Conservation (phyloP, 2,329 filamentous ascomycete species). For the Pseudogymnoascus sp. region DNA sequence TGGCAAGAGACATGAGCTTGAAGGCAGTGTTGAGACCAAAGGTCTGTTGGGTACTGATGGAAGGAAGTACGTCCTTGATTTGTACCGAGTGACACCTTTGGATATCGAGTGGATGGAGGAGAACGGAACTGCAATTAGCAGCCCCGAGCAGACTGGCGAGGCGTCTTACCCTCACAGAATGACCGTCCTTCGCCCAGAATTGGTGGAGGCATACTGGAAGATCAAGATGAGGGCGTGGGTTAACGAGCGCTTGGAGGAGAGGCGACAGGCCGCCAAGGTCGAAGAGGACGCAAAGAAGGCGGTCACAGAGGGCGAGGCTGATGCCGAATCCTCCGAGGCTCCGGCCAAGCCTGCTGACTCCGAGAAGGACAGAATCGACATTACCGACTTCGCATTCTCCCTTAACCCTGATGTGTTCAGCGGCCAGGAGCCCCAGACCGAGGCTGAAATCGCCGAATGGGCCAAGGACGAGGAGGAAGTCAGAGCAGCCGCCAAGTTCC, state of each 20-base stretch:
- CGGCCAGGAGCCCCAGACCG: slow-evolving; percentile 80
- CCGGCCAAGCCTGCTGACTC: slow-evolving; percentile 20
- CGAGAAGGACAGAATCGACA: slow-evolving; percentile 65
- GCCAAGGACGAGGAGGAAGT: slow-evolving; percentile 82
- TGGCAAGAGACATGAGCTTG: slow-evolving; percentile 77
- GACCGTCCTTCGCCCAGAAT: slow-evolving; percentile 84
- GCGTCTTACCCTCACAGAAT: slow-evolving; percentile 79
- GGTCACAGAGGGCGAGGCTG: slow-evolving; percentile 31
- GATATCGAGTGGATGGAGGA: slow-evolving; percentile 89
- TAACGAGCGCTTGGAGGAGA: slow-evolving; percentile 64
- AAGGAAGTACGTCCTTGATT: slow-evolving; percentile 91
- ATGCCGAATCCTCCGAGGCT: slow-evolving; percentile 19
- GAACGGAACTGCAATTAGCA: slow-evolving; percentile 40
- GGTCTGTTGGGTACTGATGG: slow-evolving; percentile 94
- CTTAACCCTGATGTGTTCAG: slow-evolving; percentile 96
- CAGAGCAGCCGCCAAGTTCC: slow-evolving; percentile 69
- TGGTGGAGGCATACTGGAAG: slow-evolving; percentile 79
- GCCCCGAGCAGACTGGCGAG: slow-evolving; percentile 27
- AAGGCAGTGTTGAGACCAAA: slow-evolving; percentile 96
- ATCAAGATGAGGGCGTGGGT: slow-evolving; percentile 85
- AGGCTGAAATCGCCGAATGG: slow-evolving; percentile 80
- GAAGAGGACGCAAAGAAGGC: slow-evolving; percentile 23
- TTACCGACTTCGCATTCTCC: slow-evolving; percentile 77
- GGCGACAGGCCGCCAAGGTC: slow-evolving; percentile 35
- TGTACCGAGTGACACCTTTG: slow-evolving; percentile 89